Evolutionary conservation across 257 asterid species (phyloP).

Genomic region (Echites panduratus): DNA sequence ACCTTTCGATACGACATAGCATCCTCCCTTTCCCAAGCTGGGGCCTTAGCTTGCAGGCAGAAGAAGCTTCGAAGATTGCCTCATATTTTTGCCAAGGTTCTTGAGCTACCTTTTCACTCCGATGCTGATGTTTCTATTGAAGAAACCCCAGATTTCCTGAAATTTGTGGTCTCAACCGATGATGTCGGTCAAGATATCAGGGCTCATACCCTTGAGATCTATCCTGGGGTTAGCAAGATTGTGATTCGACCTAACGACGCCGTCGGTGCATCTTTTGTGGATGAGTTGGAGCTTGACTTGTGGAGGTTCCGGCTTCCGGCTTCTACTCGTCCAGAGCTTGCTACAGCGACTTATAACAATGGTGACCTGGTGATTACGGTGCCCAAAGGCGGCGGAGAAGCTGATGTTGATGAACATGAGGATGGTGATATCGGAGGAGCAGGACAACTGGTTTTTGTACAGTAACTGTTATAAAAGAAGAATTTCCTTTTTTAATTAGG

Average conservation of each 20-base stretch:
- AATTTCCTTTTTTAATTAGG: conserved; percentile 9
- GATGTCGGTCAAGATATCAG: conserved; percentile 38
- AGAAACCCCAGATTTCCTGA: conserved; percentile 47
- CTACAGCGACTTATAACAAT: conserved; percentile 44
- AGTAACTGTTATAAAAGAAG: conserved; percentile 24
- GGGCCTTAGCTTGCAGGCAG: conserved; percentile 37
- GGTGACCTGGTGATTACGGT: conserved; percentile 76
- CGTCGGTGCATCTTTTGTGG: conserved; percentile 33
- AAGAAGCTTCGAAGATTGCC: conserved; percentile 75
- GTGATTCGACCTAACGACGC: conserved; percentile 40
- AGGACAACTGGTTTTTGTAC: conserved; percentile 62
- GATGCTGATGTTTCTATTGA: conserved; percentile 62
- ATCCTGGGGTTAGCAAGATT: conserved; percentile 72
- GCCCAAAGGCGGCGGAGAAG: conserved; percentile 49
- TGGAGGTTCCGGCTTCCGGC: conserved; percentile 84
- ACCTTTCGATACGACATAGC: conserved; percentile 58
- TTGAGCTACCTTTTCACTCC: conserved; percentile 67
- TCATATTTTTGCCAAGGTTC: conserved; percentile 77
- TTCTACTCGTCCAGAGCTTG: conserved; percentile 58
- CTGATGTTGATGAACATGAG: conserved; percentile 25
- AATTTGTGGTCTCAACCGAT: conserved; percentile 57
- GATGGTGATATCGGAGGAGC: conserved; percentile 39
- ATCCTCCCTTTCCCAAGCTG: conserved; percentile 44
- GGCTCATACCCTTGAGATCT: conserved; percentile 68
- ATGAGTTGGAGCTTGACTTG: conserved; percentile 57